A percentile compares a stretch with the other conserved stretches of the same genome.
Evolutionary conservation across 805 yeast genomes (phyloP).

Genomic region (Pichia cephalocereana): DNA sequence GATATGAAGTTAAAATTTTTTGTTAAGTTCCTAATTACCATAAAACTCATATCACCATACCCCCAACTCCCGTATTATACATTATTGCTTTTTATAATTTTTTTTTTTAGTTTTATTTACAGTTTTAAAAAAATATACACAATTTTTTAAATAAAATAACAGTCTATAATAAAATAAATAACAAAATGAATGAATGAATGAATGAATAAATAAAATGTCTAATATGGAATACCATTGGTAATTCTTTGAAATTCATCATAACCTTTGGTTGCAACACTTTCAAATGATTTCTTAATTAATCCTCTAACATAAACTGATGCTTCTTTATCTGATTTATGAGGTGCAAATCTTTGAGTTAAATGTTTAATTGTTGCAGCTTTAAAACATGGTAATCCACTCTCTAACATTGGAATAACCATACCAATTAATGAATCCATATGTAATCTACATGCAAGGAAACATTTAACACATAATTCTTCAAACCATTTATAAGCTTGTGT

Average conservation of each 20-base stretch:
- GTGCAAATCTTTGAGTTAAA: conserved; percentile 69
- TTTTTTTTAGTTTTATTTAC: neutral
- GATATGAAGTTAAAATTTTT: neutral
- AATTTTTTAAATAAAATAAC: neutral
- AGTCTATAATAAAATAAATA: neutral
- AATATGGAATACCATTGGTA: conserved; percentile 96
- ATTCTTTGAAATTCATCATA: conserved; percentile 95
- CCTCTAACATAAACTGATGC: conserved; percentile 73
- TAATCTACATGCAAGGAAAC: conserved; percentile 81
- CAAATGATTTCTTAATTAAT: conserved; percentile 72
- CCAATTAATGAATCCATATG: conserved; percentile 78
- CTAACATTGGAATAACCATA: conserved; percentile 87
- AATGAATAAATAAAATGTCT: neutral
- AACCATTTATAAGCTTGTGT: conserved; percentile 90
- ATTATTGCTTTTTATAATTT: too few species aligned
- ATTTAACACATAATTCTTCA: conserved; percentile 91
- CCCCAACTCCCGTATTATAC: neutral
- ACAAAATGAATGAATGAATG: neutral
- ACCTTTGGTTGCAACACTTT: conserved; percentile 83
- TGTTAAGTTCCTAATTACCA: neutral
- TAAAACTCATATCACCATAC: neutral
- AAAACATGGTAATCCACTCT: conserved; percentile 93
- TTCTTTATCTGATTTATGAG: conserved; percentile 71
- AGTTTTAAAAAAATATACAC: neutral
- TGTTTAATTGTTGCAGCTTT: conserved; percentile 79